Conservation (phyloP, 179 eudicot species). For the Beta lomatogona region DNA sequence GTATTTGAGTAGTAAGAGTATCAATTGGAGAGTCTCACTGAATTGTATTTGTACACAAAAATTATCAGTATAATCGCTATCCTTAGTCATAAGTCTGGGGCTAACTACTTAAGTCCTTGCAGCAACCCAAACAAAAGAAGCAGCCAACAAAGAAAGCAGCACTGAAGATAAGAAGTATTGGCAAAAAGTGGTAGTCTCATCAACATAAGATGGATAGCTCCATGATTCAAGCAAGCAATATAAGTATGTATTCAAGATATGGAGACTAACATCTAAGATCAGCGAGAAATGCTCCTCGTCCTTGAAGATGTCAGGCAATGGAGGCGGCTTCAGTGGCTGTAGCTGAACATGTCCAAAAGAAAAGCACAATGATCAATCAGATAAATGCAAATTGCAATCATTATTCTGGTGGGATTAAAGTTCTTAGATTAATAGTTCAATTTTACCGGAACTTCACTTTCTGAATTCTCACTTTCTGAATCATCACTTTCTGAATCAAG, state of each 20-base stretch:
- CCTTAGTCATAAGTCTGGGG: too few relatives aligned
- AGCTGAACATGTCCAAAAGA: constrained; percentile 35
- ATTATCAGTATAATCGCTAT: not conserved
- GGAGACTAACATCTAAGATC: constrained; percentile 67
- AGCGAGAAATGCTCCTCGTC: constrained; percentile 73
- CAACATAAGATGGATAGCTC: not conserved
- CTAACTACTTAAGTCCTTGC: too few relatives aligned
- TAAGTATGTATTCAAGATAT: constrained; percentile 5
- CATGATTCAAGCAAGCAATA: not conserved
- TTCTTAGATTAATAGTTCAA: not conserved
- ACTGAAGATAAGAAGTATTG: too few relatives aligned
- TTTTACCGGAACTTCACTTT: constrained; percentile 63
- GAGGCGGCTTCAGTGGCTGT: constrained; percentile 58
- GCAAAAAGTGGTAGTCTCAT: not conserved
- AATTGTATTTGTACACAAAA: too few relatives aligned
- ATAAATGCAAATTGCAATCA: not conserved
- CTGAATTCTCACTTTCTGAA: constrained; percentile 83
- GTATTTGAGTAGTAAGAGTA: too few relatives aligned
- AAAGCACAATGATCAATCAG: constrained; percentile 3
- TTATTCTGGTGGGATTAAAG: not conserved
- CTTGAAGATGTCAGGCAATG: constrained; percentile 79
- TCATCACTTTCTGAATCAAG: constrained; percentile 78
- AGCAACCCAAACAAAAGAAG: not conserved
- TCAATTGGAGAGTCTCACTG: too few relatives aligned
- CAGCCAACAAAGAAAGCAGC: too few relatives aligned